Conservation (phyloP, 2,329 filamentous ascomycete genomes). For the Endoconidiophora polonica region DNA sequence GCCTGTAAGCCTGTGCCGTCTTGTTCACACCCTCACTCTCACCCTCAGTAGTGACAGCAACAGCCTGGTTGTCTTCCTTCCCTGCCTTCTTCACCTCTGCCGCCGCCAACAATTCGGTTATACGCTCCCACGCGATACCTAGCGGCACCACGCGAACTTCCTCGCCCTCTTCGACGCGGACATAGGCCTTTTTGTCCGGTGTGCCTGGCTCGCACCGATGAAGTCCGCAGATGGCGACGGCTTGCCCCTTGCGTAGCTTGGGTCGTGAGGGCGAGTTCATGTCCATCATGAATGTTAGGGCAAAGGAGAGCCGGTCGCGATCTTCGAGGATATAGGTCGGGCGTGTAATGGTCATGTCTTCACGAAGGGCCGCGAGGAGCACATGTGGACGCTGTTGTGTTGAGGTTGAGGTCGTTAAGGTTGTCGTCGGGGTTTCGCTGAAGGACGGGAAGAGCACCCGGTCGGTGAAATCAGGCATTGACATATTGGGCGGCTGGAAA, state of each 20-base stretch:
- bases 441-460: conserved; percentile 22
- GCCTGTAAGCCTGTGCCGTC: conserved; percentile 16
- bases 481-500: neutral
- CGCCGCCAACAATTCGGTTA: conserved; percentile 18
- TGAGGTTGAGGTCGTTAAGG: neutral
- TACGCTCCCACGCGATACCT: conserved; percentile 13
- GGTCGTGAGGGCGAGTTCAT: conserved; percentile 20
- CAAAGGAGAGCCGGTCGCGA: conserved; percentile 24
- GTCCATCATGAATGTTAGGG: conserved; percentile 28
- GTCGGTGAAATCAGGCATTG: conserved; percentile 19
- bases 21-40: conserved; percentile 18
- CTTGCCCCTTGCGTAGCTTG: conserved; percentile 25
- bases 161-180: conserved; percentile 21
- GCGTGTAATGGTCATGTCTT: conserved; percentile 32
- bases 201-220: conserved; percentile 15
- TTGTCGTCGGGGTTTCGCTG: conserved; percentile 16
- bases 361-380: conserved; percentile 26
- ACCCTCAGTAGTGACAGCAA: too few relatives aligned
- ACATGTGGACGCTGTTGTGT: neutral
- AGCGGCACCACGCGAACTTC: conserved; percentile 22
- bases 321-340: conserved; percentile 31
- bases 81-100: conserved; percentile 15
- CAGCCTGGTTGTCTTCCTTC: neutral
- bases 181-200: conserved; percentile 22
- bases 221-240: conserved; percentile 22